phyloP scores from a whole-genome alignment of 228 moss, liverwort and hornwort genomes.

The Sphagnum fallax region DNA sequence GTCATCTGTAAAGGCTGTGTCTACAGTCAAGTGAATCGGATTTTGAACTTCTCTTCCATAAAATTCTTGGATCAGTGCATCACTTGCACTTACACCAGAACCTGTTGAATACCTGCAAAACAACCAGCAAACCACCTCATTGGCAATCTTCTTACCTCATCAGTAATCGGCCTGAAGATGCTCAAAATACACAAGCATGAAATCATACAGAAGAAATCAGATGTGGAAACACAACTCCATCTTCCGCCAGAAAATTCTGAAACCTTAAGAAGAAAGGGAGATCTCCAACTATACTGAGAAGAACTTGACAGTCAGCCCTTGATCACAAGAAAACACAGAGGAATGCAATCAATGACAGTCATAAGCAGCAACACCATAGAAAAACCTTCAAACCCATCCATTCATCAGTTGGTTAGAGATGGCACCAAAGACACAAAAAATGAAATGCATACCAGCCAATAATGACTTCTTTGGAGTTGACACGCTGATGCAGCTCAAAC shows the following conservation, averaged over 20 bases:
- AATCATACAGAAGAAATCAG: too few relatives aligned
- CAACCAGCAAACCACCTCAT: not conserved
- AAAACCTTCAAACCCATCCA: too few relatives aligned
- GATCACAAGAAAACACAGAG: too few relatives aligned
- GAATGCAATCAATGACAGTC: too few relatives aligned
- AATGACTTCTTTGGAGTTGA: slow-evolving; percentile 84
- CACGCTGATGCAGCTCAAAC: slow-evolving; percentile 98
- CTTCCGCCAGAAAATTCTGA: too few relatives aligned
- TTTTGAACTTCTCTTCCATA: slow-evolving; percentile 89
- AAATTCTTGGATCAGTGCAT: slow-evolving; percentile 94
- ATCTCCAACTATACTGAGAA: not conserved
- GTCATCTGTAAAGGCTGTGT: slow-evolving; percentile 82
- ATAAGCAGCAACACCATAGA: too few relatives aligned
- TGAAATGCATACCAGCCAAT: slow-evolving; percentile 68
- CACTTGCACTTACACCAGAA: slow-evolving; percentile 78
- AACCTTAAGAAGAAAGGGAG: not conserved
- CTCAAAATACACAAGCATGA: too few relatives aligned
- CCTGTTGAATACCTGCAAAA: slow-evolving; percentile 85
- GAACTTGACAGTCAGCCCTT: not conserved
- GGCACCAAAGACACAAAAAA: too few relatives aligned
- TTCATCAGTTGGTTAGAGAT: too few relatives aligned
- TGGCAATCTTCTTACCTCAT: not conserved
- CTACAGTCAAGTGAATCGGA: slow-evolving; percentile 94
- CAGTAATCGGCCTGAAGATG: not conserved
- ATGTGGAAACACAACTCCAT: too few relatives aligned